Evolutionary conservation across 1,284 basidiomycete genomes (phyloP), one percentile per base, ranked within the genome.

Genomic region (Sporisorium iseilematis-ciliati): DNA sequence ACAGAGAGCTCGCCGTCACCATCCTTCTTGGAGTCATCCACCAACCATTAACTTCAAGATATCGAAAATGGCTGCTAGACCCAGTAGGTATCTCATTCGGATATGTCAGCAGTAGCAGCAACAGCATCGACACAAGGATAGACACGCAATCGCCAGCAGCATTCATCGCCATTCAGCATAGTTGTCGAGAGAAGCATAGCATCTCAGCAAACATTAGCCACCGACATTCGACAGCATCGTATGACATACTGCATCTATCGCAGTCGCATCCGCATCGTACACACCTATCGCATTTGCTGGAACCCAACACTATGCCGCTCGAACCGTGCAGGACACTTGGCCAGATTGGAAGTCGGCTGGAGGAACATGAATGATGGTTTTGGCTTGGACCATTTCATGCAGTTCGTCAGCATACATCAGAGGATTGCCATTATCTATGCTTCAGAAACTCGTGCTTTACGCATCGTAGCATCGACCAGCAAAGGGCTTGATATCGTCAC

Each of bases 1-100:
- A 65, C 68, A 54, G 58, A 65, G 52, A 63, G 72, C 67, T 56
- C 64, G 72, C 35, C 63, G 64, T 53, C 63, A 59, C 46, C 70
- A 66, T 67, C 66, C 75, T 77, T 70, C 75, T 64, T 63, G 65
- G 57, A 68, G 31, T 67, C 65, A 66, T 75, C 64, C 75, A 67
- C 68, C 71, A 71, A 59, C 71, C 75, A 74, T 77, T 48, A 31
- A 57, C 73, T 71, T 76, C 76, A 78, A 78, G 73, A 73, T 65
- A 72, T 65, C 75, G 66, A 78, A 71, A 76, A 78, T 78, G 77
- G 77, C 77, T 76, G 73, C 77, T 76, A 69, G 77, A 78, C 77
- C 77, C 59, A 78, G 77, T 78, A 76, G 62, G 77, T 72, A 76
- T 70, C 55, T 38, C 54, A 48, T 23, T 42, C 63, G 46, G 42